Conservation (phyloP, 352 stramenopile genomes). For the Phytophthora hybrid region DNA sequence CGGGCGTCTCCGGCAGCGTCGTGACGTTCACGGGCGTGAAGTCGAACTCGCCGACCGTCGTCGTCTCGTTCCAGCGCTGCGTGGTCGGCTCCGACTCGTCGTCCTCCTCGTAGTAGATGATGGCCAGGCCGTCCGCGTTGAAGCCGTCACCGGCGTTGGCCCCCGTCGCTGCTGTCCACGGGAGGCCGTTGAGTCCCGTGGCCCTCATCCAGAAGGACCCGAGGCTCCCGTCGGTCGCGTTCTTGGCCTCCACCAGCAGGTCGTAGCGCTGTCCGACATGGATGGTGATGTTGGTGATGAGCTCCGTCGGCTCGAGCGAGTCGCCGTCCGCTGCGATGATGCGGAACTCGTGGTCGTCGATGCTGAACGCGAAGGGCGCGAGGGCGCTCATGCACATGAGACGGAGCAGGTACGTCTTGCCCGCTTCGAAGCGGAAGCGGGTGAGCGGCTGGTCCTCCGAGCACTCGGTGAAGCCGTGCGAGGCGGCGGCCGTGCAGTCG, state of each 20-base stretch:
- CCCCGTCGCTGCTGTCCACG: slow-evolving; percentile 24
- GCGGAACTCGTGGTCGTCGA: slow-evolving; percentile 40
- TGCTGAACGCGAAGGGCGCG: slow-evolving; percentile 41
- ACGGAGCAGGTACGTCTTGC: slow-evolving; percentile 35
- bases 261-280: slow-evolving; percentile 42
- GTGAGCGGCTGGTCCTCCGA: slow-evolving; percentile 21
- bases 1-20: slow-evolving; percentile 14
- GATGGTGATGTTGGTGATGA: slow-evolving; percentile 31
- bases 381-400: slow-evolving; percentile 37
- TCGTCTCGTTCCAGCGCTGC: slow-evolving; percentile 8
- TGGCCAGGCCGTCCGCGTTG: slow-evolving; percentile 33
- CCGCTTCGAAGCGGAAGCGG: slow-evolving; percentile 26
- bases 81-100: slow-evolving; percentile 14
- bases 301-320: slow-evolving; percentile 21
- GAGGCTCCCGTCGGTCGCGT: background rate
- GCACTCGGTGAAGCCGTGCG: slow-evolving; percentile 18
- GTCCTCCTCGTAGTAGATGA: slow-evolving; percentile 20
- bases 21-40: slow-evolving; percentile 27
- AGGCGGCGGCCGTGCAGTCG: slow-evolving; percentile 30
- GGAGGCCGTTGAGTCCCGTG: slow-evolving; percentile 25
- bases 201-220: slow-evolving; percentile 40
- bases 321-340: slow-evolving; percentile 38
- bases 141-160: slow-evolving; percentile 20
- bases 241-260: slow-evolving; percentile 34
- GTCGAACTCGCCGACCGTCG: slow-evolving; percentile 38